Evolutionary conservation across 164 flowering plant genomes (phyloP), one percentile per base, ranked within the genome.

Genomic region (Vitis riparia): DNA sequence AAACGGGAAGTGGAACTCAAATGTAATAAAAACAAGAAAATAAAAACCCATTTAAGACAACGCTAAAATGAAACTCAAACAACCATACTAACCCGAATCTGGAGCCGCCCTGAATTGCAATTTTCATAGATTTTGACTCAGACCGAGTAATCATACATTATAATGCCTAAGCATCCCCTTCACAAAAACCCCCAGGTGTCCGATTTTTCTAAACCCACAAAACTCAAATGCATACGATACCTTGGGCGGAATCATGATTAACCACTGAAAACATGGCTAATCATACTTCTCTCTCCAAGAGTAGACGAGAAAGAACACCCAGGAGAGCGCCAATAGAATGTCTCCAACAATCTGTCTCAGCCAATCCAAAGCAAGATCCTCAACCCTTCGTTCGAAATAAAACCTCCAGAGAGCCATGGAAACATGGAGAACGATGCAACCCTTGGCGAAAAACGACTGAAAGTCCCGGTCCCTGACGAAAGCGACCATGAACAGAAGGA

Each of bases 401-500:
- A 80, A 51, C 63, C 89, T 73, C 87, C 87, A 86, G 6, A 78
- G 12, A 11, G 84, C 87, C 86, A 84, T 76, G 51, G 77, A 68
- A 1, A 77, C 70, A 67, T 80, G 84, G 44, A 86, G 77, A 29
- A 80, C 23, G 17, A 79, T 74, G 60, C 88, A 89, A 1, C 93
- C 97, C 61, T 85, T 85, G 29, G 93, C 92, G 62, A 89, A 91
- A 70, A 89, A 89, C 68, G 75, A 53, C 75, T 91, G 92, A 63
- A 89, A 88, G 16, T 84, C 87, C 1, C 68, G 70, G 62, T 91
- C 97, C 73, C 68, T 82, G 2, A 88, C 88, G 56, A 87, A 88
- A 7, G 97, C 78, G 32, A 91, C 91, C 93, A 88, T 88, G 77
- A 89, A 85, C 16, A 89, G 75, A 12, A 91, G 63, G 19, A 84